Percentiles rank a stretch among this genome's conserved stretches.
Evolutionary conservation across 306 rosid species (phyloP).

Genomic region (Lotus japonicus): DNA sequence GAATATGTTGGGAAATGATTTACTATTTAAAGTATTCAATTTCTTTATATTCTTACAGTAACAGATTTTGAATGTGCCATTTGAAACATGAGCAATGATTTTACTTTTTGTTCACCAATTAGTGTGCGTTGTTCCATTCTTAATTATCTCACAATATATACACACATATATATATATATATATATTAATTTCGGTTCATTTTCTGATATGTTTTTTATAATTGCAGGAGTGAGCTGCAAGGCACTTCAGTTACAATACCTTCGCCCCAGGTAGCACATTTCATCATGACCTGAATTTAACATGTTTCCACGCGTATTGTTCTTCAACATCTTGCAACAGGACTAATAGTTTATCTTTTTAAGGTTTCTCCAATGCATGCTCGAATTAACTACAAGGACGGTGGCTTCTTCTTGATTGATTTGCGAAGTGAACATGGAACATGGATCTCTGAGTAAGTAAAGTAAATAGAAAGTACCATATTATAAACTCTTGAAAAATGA

Average conservation of each 20-base stretch:
- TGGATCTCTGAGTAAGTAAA: slow-evolving; percentile 84
- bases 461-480: slow-evolving; percentile 12
- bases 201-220: slow-evolving; percentile 5
- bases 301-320: background rate
- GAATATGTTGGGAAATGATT: background rate
- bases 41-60: background rate
- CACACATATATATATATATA: background rate
- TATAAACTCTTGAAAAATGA: background rate
- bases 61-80: background rate
- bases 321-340: slow-evolving; percentile 1
- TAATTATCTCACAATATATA: background rate
- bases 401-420: slow-evolving; percentile 75
- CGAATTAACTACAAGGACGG: slow-evolving; percentile 64
- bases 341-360: background rate
- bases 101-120: background rate
- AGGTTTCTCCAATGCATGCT: slow-evolving; percentile 80
- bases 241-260: slow-evolving; percentile 44
- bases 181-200: background rate
- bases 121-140: background rate
- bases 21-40: background rate
- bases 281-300: background rate
- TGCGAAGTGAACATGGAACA: slow-evolving; percentile 65
- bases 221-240: slow-evolving; percentile 44
- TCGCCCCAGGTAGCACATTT: slow-evolving; percentile 51
- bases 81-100: background rate